phyloP scores from a whole-genome alignment of 768 basidiomycete genomes.

The Xerocomellus dryophilus region DNA sequence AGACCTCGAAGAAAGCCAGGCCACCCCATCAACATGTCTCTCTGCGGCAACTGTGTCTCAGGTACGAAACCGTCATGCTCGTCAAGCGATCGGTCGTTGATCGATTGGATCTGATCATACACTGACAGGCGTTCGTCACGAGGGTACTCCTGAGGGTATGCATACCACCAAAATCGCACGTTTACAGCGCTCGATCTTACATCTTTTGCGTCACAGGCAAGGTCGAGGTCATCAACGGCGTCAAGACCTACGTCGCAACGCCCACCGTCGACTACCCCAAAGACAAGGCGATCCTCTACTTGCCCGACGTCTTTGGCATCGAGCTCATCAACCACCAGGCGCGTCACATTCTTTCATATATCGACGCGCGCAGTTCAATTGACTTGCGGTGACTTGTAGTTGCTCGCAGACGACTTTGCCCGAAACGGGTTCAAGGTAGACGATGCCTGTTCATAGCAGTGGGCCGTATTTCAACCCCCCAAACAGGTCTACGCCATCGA shows the following conservation, averaged over 20 bases:
- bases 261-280: conserved; percentile 50
- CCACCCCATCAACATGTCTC: conserved; percentile 39
- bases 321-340: conserved; percentile 47
- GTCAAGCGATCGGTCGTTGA: neutral
- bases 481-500: conserved; percentile 24
- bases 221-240: conserved; percentile 43
- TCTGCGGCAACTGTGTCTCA: conserved; percentile 54
- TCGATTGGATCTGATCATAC: conserved; percentile 1
- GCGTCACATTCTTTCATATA: neutral
- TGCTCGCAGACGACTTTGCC: conserved; percentile 45
- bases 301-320: conserved; percentile 53
- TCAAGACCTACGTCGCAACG: conserved; percentile 51
- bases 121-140: conserved; percentile 44
- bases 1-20: neutral
- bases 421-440: conserved; percentile 37
- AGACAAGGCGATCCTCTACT: conserved; percentile 54
- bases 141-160: conserved; percentile 46
- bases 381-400: conserved; percentile 21
- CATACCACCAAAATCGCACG: neutral
- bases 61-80: conserved; percentile 40
- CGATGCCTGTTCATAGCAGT: neutral
- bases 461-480: neutral
- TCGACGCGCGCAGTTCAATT: neutral
- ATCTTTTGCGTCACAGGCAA: conserved; percentile 33
- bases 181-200: neutral